A percentile compares a stretch with the other conserved stretches of the same genome.
Evolutionary conservation across 768 basidiomycete species (phyloP).

Genomic region (Lentinula guzmanii): DNA sequence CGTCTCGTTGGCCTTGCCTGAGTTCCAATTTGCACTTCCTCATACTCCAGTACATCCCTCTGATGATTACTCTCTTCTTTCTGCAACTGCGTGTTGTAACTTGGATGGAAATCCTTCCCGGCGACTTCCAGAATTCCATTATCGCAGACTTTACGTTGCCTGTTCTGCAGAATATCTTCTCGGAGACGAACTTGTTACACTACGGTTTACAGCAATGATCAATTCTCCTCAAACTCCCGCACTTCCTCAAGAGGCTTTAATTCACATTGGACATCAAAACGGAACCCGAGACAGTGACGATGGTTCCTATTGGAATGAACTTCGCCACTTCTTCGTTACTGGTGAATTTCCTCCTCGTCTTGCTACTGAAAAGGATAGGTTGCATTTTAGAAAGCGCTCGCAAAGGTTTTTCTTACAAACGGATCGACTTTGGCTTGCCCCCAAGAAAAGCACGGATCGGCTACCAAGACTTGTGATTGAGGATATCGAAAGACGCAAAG

Average conservation of each 20-base stretch:
- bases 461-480: conserved; percentile 20
- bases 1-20: too few relatives aligned
- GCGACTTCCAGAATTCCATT: neutral
- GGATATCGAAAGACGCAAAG: neutral
- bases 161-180: neutral
- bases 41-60: neutral
- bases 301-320: conserved; percentile 11
- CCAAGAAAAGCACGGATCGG: conserved; percentile 4
- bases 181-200: neutral
- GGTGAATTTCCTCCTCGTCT: conserved; percentile 2
- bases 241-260: neutral
- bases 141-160: neutral
- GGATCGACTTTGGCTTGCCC: conserved; percentile 12
- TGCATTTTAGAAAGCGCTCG: conserved; percentile 6
- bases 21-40: too few relatives aligned
- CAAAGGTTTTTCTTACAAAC: conserved; percentile 14
- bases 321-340: conserved; percentile 10
- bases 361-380: neutral
- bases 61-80: neutral
- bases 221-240: neutral
- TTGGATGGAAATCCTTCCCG: neutral
- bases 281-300: neutral
- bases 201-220: neutral
- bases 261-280: neutral
- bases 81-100: neutral